Evolutionary conservation across 202 grass and related monocot species (phyloP), one percentile per base, ranked within the genome.

Genomic region (Schoenoplectus triqueter): DNA sequence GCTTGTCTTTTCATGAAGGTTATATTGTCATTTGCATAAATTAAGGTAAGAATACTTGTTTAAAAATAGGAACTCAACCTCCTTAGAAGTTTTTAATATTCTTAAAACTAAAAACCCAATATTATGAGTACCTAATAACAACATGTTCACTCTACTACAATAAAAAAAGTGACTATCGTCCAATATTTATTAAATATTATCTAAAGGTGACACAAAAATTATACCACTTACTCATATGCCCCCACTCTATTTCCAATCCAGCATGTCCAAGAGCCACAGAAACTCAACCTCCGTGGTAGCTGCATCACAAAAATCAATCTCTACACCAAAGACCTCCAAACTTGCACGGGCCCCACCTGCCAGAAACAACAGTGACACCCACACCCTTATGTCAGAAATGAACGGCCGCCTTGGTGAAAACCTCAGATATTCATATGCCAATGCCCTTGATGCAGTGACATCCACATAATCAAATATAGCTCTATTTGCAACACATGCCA

Each of bases 231-330:
- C 69, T 59, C 18, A 0, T 74, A 21, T 7, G 48, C 8, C 48
- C 8, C n/a, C 4, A 14, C 21, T 54, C 76, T 88, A 93, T 87
- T 95, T 98, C 92, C 95, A 98, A 73, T 98, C 92, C 65, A 95
- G 95, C 89, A 98, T 93, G 88, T 95, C 92, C 68, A 95, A 79
- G 44, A 98, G 92, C 89, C 95, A 98, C 73, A 98, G 63, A 31
- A 95, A 89, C 82, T 95, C 95, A 42, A 85, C 87, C 66, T 93
- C 91, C 3, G 88, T 86, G 41, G 54, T 87, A 20, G 92, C 91
- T 0, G 91, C 95, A 4, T 98, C 95, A 66, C 92, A 93, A 76
- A 98, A 98, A 82, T 95, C 92, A 70, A 98, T 87, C 65, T 95
- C 92, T 31, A 98, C 85, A 51, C 88, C 91, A 86, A 95, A 98